Evolutionary conservation across 1,284 basidiomycete genomes (phyloP).

Genomic region (Tremellales sp.): DNA sequence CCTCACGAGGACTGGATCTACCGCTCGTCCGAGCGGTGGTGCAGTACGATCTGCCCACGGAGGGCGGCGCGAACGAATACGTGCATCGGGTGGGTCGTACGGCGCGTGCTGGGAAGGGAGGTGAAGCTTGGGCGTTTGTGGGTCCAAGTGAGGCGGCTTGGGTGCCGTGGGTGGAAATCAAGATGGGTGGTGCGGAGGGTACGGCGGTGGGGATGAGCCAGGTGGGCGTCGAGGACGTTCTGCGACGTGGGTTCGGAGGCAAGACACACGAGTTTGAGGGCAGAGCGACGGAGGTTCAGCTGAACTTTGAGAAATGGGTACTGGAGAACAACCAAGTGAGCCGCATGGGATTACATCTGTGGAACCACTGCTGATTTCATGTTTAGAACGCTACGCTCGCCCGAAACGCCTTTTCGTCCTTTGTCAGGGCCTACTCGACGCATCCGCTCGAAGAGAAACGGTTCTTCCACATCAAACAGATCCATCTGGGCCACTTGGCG

Average conservation of each 20-base stretch:
- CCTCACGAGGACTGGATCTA: slow-evolving; percentile 94
- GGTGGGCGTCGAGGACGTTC: slow-evolving; percentile 64
- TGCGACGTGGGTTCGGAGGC: slow-evolving; percentile 81
- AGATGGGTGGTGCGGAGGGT: slow-evolving; percentile 56
- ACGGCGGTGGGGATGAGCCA: slow-evolving; percentile 55
- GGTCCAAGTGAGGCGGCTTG: slow-evolving; percentile 77
- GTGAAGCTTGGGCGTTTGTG: slow-evolving; percentile 91
- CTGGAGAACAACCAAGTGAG: slow-evolving; percentile 66
- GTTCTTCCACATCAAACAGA: slow-evolving; percentile 88
- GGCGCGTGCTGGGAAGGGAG: slow-evolving; percentile 82
- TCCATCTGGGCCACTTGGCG: slow-evolving; percentile 94
- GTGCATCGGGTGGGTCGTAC: slow-evolving; percentile 96
- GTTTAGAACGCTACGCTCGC: slow-evolving; percentile 70
- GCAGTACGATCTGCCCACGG: slow-evolving; percentile 96
- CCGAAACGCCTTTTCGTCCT: slow-evolving; percentile 82
- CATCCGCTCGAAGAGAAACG: slow-evolving; percentile 93
- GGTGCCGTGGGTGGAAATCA: slow-evolving; percentile 79
- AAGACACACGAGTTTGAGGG: slow-evolving; percentile 73
- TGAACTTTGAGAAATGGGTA: slow-evolving; percentile 94
- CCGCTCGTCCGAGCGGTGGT: slow-evolving; percentile 91
- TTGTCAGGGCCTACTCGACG: slow-evolving; percentile 94
- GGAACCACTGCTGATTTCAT: neutral
- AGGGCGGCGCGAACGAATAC: slow-evolving; percentile 94
- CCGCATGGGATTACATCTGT: neutral
- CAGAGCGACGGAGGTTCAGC: slow-evolving; percentile 92